A percentile compares a stretch with the other conserved stretches of the same genome.
phyloP scores from a whole-genome alignment of 345 rosid genomes.

The Hibiscus mutabilis region DNA sequence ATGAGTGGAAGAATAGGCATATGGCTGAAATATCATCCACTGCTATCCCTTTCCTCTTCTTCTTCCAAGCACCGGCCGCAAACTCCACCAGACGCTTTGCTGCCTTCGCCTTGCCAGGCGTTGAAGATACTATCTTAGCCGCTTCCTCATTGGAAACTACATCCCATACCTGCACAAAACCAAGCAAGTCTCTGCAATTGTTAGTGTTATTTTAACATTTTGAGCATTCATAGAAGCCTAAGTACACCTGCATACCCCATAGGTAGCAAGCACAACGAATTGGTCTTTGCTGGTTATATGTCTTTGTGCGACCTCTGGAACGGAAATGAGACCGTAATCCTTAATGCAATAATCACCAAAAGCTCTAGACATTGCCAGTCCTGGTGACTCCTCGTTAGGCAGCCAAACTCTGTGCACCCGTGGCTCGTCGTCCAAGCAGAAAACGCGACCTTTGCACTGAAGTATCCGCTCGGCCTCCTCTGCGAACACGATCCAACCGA shows the following conservation, averaged over 20 bases:
- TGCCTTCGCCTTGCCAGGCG: slow-evolving; percentile 48
- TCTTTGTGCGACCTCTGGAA: slow-evolving; percentile 84
- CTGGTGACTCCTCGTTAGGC: slow-evolving; percentile 68
- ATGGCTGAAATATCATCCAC: slow-evolving; percentile 93
- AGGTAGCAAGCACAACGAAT: slow-evolving; percentile 79
- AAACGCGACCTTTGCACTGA: slow-evolving; percentile 65
- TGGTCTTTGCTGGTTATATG: slow-evolving; percentile 58
- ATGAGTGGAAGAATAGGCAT: slow-evolving; percentile 73
- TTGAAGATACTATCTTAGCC: slow-evolving; percentile 49
- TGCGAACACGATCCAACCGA: slow-evolving; percentile 21
- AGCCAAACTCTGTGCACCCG: slow-evolving; percentile 92
- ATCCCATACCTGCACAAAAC: slow-evolving; percentile 69
- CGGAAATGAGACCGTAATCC: slow-evolving; percentile 73
- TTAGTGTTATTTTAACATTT: background rate
- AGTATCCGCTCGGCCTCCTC: slow-evolving; percentile 85
- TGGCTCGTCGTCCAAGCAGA: slow-evolving; percentile 74
- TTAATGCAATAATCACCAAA: slow-evolving; percentile 91
- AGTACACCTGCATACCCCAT: slow-evolving; percentile 46
- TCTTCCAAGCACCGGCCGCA: slow-evolving; percentile 65
- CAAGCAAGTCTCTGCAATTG: background rate
- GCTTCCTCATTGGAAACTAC: slow-evolving; percentile 89
- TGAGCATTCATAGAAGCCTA: background rate
- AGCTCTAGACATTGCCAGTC: slow-evolving; percentile 97
- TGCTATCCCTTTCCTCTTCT: slow-evolving; percentile 66
- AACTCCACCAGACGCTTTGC: slow-evolving; percentile 61